Base-by-base conservation (phyloP, 805 yeast genomes). In the Candida michaelii region DNA sequence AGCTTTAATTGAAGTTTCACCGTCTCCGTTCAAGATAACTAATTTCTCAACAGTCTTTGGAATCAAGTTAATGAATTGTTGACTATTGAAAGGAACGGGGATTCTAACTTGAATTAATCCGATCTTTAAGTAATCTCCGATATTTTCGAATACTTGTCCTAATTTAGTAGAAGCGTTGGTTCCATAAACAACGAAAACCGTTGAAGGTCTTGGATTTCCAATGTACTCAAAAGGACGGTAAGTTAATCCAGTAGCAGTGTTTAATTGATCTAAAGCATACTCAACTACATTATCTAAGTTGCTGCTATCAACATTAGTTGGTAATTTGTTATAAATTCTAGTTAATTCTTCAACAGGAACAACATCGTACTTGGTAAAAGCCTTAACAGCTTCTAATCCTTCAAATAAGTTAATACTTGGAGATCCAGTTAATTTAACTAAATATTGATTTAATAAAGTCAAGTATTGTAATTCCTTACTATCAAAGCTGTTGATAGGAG, bases 111-210 rank as follows among this genome's bases (percentile, higher is more conserved):
- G 75, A 43, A 90, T 62, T 38, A 83, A 77, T 49, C 89, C 95
- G 39, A 79, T 74, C n/a, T 69, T 62, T 39, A 62, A 60, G 15
- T 62, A 59, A 7, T 68, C 57, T 14, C 36, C 35, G 29, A 64
- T 55, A 15, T 58, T 56, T 25, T 58, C 50, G 36, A 82, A 66
- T 21, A 75, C 70, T 19, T 66, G 62, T 36, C 76, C 53, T 30
- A 86, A 72, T 43, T 79, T 64, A 42, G 79, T 69, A 13, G 84
- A 67, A 59, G 85, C 89, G 32, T 75, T 63, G 30, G 93, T 73
- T 17, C 96, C 95, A 50, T 85, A 81, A n/a, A 82, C 72, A 25
- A 89, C 91, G 60, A 86, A 82, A n/a, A 90, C 86, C 17, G 84
- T 79, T 34, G 77, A 78, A 7, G 96, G 83, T 42, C 71, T 62